These are phyloP conservation scores for Neofusicoccum kwambonambiense DNA, from an alignment of 2,329 filamentous ascomycete species.

Conservation along the genomic window DNA sequence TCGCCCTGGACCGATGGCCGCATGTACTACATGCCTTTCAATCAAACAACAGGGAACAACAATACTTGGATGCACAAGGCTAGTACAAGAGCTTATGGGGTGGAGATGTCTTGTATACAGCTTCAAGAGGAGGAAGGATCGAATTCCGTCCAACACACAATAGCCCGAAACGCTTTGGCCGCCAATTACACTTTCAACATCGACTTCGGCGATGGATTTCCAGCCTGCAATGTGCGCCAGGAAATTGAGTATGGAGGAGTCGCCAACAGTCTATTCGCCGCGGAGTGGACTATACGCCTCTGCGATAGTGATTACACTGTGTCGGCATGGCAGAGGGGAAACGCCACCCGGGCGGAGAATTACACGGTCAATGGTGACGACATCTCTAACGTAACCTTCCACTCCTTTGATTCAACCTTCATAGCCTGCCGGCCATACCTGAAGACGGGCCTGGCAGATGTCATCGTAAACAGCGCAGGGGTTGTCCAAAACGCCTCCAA, in stretches of 20 bases:
- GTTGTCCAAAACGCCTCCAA: not conserved
- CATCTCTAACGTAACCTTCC: slow-evolving; percentile 1
- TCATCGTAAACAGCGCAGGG: slow-evolving; percentile 21
- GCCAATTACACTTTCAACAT: not conserved
- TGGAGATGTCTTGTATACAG: slow-evolving; percentile 33
- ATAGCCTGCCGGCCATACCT: slow-evolving; percentile 40
- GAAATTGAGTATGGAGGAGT: not conserved
- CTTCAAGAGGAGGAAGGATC: slow-evolving; percentile 21
- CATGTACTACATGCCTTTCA: slow-evolving; percentile 51
- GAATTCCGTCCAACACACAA: not conserved
- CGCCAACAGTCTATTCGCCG: not conserved
- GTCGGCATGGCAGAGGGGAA: not conserved
- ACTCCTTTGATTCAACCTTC: slow-evolving; percentile 24
- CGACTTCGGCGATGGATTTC: not conserved
- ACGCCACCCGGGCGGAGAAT: not conserved
- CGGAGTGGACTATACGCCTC: not conserved
- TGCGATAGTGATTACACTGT: not conserved
- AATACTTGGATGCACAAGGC: slow-evolving; percentile 23
- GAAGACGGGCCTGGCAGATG: slow-evolving; percentile 31
- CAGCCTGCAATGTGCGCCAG: not conserved
- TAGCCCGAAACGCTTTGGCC: not conserved
- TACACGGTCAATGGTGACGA: not conserved
- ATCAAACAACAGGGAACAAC: slow-evolving; percentile 1
- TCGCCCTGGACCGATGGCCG: slow-evolving; percentile 51
- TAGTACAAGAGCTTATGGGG: slow-evolving; percentile 35